Evolutionary conservation across 139 green algal species (phyloP), one percentile per base, ranked within the genome.

Genomic region (Chlorella sp.): DNA sequence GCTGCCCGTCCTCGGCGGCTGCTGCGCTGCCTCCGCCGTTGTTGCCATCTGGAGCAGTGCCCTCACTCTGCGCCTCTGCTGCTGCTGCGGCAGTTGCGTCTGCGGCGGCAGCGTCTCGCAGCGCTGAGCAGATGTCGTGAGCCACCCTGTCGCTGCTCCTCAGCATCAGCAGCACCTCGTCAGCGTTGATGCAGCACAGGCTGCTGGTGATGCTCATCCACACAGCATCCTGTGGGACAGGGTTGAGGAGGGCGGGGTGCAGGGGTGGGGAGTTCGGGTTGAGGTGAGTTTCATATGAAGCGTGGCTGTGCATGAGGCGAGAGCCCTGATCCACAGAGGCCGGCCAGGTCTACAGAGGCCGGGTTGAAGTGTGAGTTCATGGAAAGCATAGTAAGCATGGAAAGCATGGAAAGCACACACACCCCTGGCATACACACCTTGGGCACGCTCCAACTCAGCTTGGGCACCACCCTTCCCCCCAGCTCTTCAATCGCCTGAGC

Each of bases 381-480:
- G n/a, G n/a, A n/a, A n/a, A n/a, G n/a, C n/a, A n/a, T n/a, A n/a
- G n/a, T n/a, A n/a, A n/a, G n/a, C n/a, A n/a, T n/a, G n/a, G n/a
- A n/a, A n/a, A n/a, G n/a, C n/a, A n/a, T n/a, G n/a, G n/a, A n/a
- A n/a, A n/a, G n/a, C n/a, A n/a, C n/a, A n/a, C n/a, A n/a, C n/a
- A 60, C 16, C 36, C 36, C 34, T 64, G 26, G 78, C 2, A 16
- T 16, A 32, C 64, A 21, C 60, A 92, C 91, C 28, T 94, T 97
- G 7, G 98, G 98, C 37, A 89, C 94, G 91, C 95, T 98, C 98
- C 98, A 99, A 40, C 97, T 98, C 14, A 99, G 92, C 88, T 98
- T 99, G 64, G 97, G 97, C 36, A 96, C 86, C 30, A 98, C 96
- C 1, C 37, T n/a, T 0, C 97, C 97, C 0, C 96, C 95, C 86